phyloP scores from a whole-genome alignment of 306 rosid genomes.

The Hippophae gyantsensis region DNA sequence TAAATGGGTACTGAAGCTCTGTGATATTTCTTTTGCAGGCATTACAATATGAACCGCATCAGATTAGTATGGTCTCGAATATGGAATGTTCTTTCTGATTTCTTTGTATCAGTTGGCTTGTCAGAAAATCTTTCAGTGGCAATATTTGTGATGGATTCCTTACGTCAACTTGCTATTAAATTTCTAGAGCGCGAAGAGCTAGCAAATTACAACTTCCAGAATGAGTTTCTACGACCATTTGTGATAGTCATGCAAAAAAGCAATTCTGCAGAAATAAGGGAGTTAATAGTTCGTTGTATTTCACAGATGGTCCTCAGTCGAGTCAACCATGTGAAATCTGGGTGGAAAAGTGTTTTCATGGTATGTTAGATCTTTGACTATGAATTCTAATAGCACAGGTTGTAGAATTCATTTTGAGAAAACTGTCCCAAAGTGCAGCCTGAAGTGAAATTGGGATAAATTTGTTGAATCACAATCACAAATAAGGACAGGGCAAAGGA shows the following conservation, averaged over 20 bases:
- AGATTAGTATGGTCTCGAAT: slow-evolving; percentile 98
- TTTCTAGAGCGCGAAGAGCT: slow-evolving; percentile 98
- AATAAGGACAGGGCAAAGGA: no score
- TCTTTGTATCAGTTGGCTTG: slow-evolving; percentile 94
- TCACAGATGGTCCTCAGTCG: slow-evolving; percentile 99
- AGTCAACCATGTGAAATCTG: slow-evolving; percentile 92
- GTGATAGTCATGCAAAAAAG: slow-evolving; percentile 97
- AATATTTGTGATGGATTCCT: slow-evolving; percentile 94
- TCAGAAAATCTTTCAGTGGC: slow-evolving; percentile 97
- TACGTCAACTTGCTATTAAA: slow-evolving; percentile 98
- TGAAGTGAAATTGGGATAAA: no score
- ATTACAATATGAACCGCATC: slow-evolving; percentile 97
- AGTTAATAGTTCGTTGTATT: slow-evolving; percentile 87
- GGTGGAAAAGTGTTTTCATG: slow-evolving; percentile 99
- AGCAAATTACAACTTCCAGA: slow-evolving; percentile 97
- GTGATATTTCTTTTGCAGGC: slow-evolving; percentile 63
- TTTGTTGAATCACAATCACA: no score
- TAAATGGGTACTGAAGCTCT: slow-evolving; percentile 11
- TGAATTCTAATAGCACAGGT: not conserved
- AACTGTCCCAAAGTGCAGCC: no score
- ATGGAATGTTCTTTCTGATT: slow-evolving; percentile 96
- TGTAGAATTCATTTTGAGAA: not conserved
- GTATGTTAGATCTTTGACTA: slow-evolving; percentile 35
- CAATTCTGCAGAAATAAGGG: slow-evolving; percentile 80
- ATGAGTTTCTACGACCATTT: slow-evolving; percentile 92